Evolutionary conservation across 2,329 filamentous ascomycete species (phyloP).

Genomic region (Cryoendolithus antarcticus): DNA sequence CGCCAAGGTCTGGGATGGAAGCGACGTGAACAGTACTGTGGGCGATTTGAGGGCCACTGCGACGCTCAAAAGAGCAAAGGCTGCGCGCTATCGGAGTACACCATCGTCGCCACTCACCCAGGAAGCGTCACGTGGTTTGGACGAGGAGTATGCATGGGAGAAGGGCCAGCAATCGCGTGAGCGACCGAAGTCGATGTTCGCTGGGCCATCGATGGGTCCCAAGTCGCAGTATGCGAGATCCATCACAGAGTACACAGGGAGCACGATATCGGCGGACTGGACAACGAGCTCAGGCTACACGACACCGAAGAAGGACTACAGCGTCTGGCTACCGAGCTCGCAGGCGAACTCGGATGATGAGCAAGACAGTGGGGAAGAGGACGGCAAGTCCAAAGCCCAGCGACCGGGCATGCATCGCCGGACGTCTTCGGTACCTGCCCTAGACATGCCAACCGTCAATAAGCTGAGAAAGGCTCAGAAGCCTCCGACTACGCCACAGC

Average conservation of each 20-base stretch:
- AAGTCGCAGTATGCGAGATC: slow-evolving; percentile 7
- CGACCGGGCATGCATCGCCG: slow-evolving; percentile 29
- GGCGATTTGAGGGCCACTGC: slow-evolving; percentile 10
- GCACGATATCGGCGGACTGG: slow-evolving; percentile 15
- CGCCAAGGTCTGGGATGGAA: slow-evolving; percentile 34
- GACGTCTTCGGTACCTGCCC: slow-evolving; percentile 36
- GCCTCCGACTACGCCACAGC: too few relatives aligned
- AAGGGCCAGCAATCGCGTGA: background rate
- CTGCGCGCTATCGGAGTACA: slow-evolving; percentile 13
- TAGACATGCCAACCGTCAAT: slow-evolving; percentile 34
- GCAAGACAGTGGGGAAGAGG: slow-evolving; percentile 15
- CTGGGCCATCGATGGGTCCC: background rate
- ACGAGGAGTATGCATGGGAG: slow-evolving; percentile 4
- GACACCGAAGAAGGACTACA: slow-evolving; percentile 28
- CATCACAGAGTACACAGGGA: slow-evolving; percentile 17
- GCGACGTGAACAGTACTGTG: slow-evolving; percentile 23
- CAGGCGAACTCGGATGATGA: slow-evolving; percentile 22
- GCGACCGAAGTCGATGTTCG: slow-evolving; percentile 3
- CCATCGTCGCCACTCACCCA: slow-evolving; percentile 5
- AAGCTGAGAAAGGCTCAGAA: slow-evolving; percentile 11
- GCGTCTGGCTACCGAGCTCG: slow-evolving; percentile 37
- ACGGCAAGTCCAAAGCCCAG: slow-evolving; percentile 6
- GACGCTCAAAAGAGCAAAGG: slow-evolving; percentile 11
- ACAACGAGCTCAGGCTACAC: slow-evolving; percentile 9
- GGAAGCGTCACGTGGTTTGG: background rate